Evolutionary conservation across 441 rosid species (phyloP), one percentile per base, ranked within the genome.

Genomic region (Gossypium davidsonii): DNA sequence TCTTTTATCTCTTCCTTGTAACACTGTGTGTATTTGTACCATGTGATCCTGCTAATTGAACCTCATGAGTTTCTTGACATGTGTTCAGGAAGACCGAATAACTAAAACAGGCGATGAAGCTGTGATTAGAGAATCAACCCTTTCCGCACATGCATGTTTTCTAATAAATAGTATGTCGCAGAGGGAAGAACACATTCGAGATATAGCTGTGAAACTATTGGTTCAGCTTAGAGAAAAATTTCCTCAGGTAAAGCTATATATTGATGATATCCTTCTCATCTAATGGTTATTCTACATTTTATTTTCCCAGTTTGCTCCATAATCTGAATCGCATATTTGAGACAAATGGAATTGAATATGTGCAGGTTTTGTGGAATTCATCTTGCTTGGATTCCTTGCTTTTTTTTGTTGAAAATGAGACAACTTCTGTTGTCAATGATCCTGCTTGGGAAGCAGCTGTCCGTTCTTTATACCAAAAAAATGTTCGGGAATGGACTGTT

Each of bases 291-390:
- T 73, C 23, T 11, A 56, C 73, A 48, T 12, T 56, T 76, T 68
- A 15, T 31, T 46, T 78, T 26, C 64, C 42, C 11, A 15, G 18
- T 49, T 34, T 70, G 71, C 57, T 77, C 12, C 44, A 18, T 64
- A 48, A 74, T 69, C 78, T 52, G 62, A 58, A 44, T 34, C 46
- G 63, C 76, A 67, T 57, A 34, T 55, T 69, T 77, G 73, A 78
- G 76, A 55, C 42, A 71, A 70, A 25, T 48, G 55, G 67, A 68
- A 67, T 56, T 73, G 25, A 42, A 57, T 74, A 31, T 77, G 64
- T 85, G 85, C 96, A 96, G 99, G 89, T 93, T 70, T 85, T 96
- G 81, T 96, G 99, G 99, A 88, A 88, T 80, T 91, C 99, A 17
- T 89, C 98, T 67, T 96, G 97, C 82, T 82, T 93, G 56, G 99